Percentiles rank a stretch among this genome's conserved stretches.
Conservation (phyloP, 2,329 filamentous ascomycete genomes). For the Claviceps citrina region DNA sequence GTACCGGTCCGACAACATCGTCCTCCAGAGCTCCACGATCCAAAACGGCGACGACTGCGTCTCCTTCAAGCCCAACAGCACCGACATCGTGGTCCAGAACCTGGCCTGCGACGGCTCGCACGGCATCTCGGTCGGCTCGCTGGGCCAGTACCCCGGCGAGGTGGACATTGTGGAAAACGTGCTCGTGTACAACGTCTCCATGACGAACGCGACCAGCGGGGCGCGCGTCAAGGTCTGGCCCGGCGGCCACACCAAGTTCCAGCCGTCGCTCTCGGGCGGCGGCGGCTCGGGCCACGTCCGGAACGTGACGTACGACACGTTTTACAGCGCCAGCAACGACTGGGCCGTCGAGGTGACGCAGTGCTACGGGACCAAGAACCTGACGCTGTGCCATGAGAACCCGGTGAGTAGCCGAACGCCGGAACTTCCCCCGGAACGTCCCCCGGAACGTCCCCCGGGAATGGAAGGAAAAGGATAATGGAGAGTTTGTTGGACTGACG, state of each 20-base stretch:
- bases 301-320: conserved; percentile 52
- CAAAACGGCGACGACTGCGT: conserved; percentile 57
- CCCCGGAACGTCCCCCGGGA: no score
- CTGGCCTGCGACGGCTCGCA: conserved; percentile 54
- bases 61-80: conserved; percentile 60
- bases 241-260: conserved; percentile 21
- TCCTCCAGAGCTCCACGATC: conserved; percentile 51
- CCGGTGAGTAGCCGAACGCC: conserved; percentile 2
- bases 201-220: conserved; percentile 46
- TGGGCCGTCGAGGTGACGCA: conserved; percentile 1
- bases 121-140: conserved; percentile 56
- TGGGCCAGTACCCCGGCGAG: conserved; percentile 50
- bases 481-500: no score
- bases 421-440: no score
- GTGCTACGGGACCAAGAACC: conserved; percentile 1
- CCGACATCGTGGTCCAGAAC: conserved; percentile 51
- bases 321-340: conserved; percentile 46
- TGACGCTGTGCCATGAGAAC: neutral
- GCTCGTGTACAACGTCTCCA: conserved; percentile 45
- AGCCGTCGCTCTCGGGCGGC: conserved; percentile 44
- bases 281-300: conserved; percentile 35
- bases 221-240: conserved; percentile 66
- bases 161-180: conserved; percentile 55
- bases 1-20: conserved; percentile 43
- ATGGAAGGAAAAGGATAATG: no score